Evolutionary conservation across 805 yeast genomes (phyloP).

Genomic region (Cyberlindnera misumaiensis): DNA sequence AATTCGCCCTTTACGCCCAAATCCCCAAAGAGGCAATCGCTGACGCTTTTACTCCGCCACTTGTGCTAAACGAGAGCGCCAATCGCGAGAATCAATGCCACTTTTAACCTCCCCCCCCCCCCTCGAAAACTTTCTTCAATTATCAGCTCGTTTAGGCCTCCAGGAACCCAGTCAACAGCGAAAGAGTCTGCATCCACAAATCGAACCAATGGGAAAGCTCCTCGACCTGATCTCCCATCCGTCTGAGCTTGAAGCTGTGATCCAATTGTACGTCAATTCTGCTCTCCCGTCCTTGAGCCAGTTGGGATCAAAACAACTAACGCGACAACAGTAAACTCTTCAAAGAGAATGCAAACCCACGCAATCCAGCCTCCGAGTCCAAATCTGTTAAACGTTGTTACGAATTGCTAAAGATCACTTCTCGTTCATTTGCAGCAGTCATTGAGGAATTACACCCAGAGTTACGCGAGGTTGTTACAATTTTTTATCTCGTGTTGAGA

Average conservation of each 20-base stretch:
- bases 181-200: not conserved
- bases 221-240: slow-evolving; percentile 11
- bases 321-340: slow-evolving; percentile 30
- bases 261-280: slow-evolving; percentile 9
- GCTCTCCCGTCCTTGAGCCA: not conserved
- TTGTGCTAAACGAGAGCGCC: too few relatives aligned
- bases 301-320: slow-evolving; percentile 1
- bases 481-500: slow-evolving; percentile 80
- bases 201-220: slow-evolving; percentile 8
- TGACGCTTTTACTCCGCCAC: too few relatives aligned
- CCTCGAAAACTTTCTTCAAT: too few relatives aligned
- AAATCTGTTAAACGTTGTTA: slow-evolving; percentile 57
- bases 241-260: slow-evolving; percentile 9
- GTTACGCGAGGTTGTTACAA: slow-evolving; percentile 69
- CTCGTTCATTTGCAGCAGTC: slow-evolving; percentile 93
- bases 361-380: slow-evolving; percentile 28
- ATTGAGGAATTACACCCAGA: slow-evolving; percentile 89
- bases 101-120: too few relatives aligned
- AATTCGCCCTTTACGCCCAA: too few relatives aligned
- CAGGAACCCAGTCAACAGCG: not conserved
- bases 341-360: slow-evolving; percentile 33
- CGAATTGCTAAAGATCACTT: slow-evolving; percentile 57
- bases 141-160: too few relatives aligned
- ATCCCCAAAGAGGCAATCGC: too few relatives aligned
- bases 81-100: too few relatives aligned